Percentiles rank a stretch among this genome's conserved stretches.
phyloP scores from a whole-genome alignment of 2,329 filamentous ascomycete genomes.

The Aureobasidium subglaciale region DNA sequence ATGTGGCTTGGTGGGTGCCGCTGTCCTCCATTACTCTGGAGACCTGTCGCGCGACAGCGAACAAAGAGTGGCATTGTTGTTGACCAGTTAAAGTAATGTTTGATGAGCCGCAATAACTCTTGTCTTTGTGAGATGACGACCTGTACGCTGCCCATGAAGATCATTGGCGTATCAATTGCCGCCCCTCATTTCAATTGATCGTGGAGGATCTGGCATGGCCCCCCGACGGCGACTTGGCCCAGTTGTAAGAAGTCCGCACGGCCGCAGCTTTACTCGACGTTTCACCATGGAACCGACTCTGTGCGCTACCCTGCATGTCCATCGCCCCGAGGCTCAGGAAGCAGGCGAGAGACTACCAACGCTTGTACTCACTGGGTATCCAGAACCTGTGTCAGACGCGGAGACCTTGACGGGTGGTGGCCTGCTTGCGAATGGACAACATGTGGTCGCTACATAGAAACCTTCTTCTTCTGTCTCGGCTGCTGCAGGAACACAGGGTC shows the following conservation, averaged over 20 bases:
- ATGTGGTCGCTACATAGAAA: not conserved
- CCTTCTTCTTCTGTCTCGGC: constrained; percentile 8
- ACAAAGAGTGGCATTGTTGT: not conserved
- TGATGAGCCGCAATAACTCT: not conserved
- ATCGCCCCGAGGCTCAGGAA: constrained; percentile 7
- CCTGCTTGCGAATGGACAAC: not conserved
- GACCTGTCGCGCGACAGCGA: constrained; percentile 5
- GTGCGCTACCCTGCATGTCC: constrained; percentile 8
- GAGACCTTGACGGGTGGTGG: not conserved
- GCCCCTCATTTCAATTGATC: not conserved
- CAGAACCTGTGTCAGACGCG: not conserved
- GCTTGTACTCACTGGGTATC: constrained; percentile 3
- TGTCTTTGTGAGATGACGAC: not conserved
- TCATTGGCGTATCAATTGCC: constrained; percentile 5
- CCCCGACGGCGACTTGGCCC: not conserved
- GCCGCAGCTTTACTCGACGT: constrained; percentile 8
- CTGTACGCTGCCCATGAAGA: not conserved
- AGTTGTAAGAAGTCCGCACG: constrained; percentile 9
- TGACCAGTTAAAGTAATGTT: not conserved
- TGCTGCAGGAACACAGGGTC: constrained; percentile 7
- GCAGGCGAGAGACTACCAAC: not conserved
- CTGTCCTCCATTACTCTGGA: not conserved
- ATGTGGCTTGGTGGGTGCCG: constrained; percentile 14
- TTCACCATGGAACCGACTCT: constrained; percentile 10
- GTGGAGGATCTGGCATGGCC: constrained; percentile 1